Evolutionary conservation across 139 green algal genomes (phyloP), one percentile per base, ranked within the genome.

Genomic region (Chlorella sp.): DNA sequence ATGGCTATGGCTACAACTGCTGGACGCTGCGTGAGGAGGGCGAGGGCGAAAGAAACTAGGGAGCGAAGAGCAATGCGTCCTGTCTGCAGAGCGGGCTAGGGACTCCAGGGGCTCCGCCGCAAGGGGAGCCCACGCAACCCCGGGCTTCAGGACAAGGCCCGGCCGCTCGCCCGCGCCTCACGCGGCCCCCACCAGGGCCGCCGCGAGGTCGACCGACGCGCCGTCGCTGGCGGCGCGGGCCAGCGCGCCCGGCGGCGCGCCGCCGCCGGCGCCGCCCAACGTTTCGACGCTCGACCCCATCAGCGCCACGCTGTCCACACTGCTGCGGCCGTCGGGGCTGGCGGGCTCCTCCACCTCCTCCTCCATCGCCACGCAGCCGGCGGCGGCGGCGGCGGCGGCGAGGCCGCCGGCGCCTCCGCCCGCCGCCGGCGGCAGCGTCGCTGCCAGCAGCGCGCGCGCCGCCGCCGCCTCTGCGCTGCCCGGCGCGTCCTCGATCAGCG

Each of bases 241-340:
- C 4, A 21, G 12, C 5, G 67, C 29, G 67, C 29, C 67, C 61
- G 27, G 46, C 46, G 45, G 43, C 61, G 67, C 45, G 61, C 46
- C 33, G 14, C 7, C 19, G 58, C 5, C 29, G 58, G 15, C 19
- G 58, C 19, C 11, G 31, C 27, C 61, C 61, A 68, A 38, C 36
- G 8, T 21, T 8, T 6, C 45, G 46, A 19, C 7, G 8, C 14
- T 29, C 27, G 42, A 29, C 31, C 51, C 5, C 51, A 55, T 51
- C 25, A 74, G 68, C 51, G 65, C 51, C 11, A 74, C 36, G 51
- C 50, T 65, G 51, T 74, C 68, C 68, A 66, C 68, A 38, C 68
- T 74, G 68, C 68, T 74, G 51, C 68, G 68, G 12, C 67, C 68
- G 51, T 74, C 68, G 68, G 51, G 64, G 36, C 51, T 27, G 3